Evolutionary conservation across 148 eudicot species (phyloP), one percentile per base, ranked within the genome.

Genomic region (Camellia sinensis): DNA sequence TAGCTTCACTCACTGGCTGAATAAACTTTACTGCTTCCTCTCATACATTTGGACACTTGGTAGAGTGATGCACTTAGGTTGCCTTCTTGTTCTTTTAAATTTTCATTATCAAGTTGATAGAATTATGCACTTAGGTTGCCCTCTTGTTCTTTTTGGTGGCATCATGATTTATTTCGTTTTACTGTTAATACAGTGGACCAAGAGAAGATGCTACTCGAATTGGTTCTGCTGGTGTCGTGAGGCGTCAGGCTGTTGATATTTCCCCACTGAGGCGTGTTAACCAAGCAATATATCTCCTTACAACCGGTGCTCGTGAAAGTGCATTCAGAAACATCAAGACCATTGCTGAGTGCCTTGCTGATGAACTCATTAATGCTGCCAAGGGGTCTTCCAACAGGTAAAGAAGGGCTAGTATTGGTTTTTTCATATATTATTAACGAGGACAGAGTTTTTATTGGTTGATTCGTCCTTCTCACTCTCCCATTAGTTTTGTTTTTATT

Each of bases 181-280:
- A 5, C 17, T 22, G 10, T 29, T 60, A 46, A 45, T 64, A 12
- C 0, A 82, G 84, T 82, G 84, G 84, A 22, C 84, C 84, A 19
- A 79, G 84, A n/a, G 84, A 82, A 78, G 84, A 82, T 65, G 84
- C 84, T n/a, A 82, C 84, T 82, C 21, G 84, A 71, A 82, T 82
- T 71, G 84, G 84, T 78, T 82, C 84, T 1, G 84, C 84, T 72
- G 84, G 84, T 62, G 84, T 82, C 3, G 84, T 82, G 81, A 82
- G 84, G 81, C 84, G 84, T 43, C 84, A 82, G 46, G 84, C 84
- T 72, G 84, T 82, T 62, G 84, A 82, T 78, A 82, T 82, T 40
- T 82, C 84, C 21, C 84, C 84, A 15, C 59, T 82, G 78, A 67
- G 84, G 40, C 84, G 84, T 78, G 80, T 82, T 48, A 82, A 82